Base-by-base conservation (phyloP, 768 basidiomycete species). In the Lentinula detonsa region DNA sequence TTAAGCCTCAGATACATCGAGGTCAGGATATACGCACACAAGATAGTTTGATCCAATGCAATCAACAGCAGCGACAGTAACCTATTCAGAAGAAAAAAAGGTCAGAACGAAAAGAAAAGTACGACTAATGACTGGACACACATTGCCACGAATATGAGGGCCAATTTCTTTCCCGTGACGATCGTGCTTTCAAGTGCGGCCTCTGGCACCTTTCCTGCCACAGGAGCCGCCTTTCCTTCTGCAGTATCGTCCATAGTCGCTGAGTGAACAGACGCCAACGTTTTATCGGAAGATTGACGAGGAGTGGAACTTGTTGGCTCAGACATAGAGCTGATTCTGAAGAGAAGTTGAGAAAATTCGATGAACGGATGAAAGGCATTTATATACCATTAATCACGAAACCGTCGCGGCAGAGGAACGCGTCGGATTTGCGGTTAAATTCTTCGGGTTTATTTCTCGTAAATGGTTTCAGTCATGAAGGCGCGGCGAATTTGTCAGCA, bases 1-100 rank as follows among this genome's bases (percentile, higher is more conserved):
- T 35, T 23, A n/a, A 21, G 23, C 9, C 8, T 18, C 21, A 46
- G 13, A 31, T 18, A 57, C 43, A 31, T 61, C 61, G 0, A 64
- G 58, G 43, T 10, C 15, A n/a, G 18, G n/a, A 33, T 2, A 31
- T 16, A 5, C 63, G 48, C 48, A 34, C 62, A 70, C 40, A 78
- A 65, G 64, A 79, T 78, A 4, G 77, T 70, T 62, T 78, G 76
- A 60, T 78, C 75, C 43, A 74, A 63, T 13, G 70, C 67, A 60
- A 71, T 66, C 45, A 72, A 63, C 42, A 74, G 70, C 15, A 72
- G 15, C 15, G 43, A 31, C 35, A 62, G 23, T 13, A 62, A 31
- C 23, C 52, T 61, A 28, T 28, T 28, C 28, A 28, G 3, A 9
- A 1, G 23, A 2, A 23, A 28, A 23, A 37, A 39, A 15, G n/a